Base-by-base conservation (phyloP, 352 stramenopile genomes). In the Phytophthora sojae region DNA sequence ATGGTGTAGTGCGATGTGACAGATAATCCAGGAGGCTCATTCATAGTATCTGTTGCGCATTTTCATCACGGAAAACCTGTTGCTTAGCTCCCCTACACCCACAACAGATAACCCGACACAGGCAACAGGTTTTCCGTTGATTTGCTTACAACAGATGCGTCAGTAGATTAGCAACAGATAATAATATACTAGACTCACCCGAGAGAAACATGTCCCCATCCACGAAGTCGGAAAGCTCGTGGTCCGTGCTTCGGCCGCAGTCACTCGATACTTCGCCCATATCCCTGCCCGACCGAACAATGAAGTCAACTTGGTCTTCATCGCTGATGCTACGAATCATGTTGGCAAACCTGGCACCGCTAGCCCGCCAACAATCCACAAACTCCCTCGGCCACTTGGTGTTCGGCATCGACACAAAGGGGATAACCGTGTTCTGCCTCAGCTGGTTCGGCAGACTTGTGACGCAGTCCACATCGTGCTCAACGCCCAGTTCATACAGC, bases 401-500 rank as follows among this genome's bases (percentile, higher is more conserved):
- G 7, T 58, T 58, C 17, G 52, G 29, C 26, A 45, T 26, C 52
- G 52, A 47, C 12, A 58, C 26, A 30, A 17, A 58, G 15, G 52
- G 17, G 29, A 53, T 6, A 6, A 29, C 23, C 21, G 17, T 37
- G 15, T 61, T 12, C n/a, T 50, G 17, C 35, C 12, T 50, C 35
- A 11, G 6, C n/a, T 37, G 14, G n/a, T 49, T 50, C 5, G 55
- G 55, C 11, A 59, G 19, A 29, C 30, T 14, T n/a, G 26, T 29
- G 14, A 29, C 15, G 14, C 8, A 5, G 8, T 59, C 53, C n/a
- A 59, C 6, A 12, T 49, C n/a, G 26, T 30, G 6, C 32, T 6
- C n/a, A 14, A 53, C 44, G 15, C 25, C 25, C 25, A 64, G 52
- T 19, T 55, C 57, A 26, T 56, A 64, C n/a, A 64, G 44, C 30